phyloP scores from a whole-genome alignment of 2,329 filamentous ascomycete species.

The Ascochyta fabae region DNA sequence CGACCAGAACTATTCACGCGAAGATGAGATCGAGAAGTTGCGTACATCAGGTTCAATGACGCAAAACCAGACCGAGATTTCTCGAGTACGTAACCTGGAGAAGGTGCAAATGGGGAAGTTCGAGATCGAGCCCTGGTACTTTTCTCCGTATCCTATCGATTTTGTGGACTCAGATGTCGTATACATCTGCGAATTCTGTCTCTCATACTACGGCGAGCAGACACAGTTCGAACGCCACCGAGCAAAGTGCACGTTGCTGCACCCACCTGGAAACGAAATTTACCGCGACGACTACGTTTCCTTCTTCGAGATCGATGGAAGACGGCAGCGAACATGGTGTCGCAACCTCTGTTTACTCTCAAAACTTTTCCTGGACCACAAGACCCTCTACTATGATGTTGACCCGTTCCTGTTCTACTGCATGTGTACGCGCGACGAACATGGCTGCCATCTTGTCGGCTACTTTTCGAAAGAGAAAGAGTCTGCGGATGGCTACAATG shows the following conservation, averaged over 20 bases:
- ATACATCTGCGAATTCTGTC: constrained; percentile 96
- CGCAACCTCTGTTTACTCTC: constrained; percentile 92
- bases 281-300: constrained; percentile 93
- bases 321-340: constrained; percentile 93
- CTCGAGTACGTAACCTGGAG: constrained; percentile 91
- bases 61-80: constrained; percentile 96
- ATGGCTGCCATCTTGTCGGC: constrained; percentile 95
- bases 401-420: constrained; percentile 99
- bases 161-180: constrained; percentile 90
- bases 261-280: constrained; percentile 97
- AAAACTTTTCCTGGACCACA: constrained; percentile 97
- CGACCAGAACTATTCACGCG: constrained; percentile 69
- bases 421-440: constrained; percentile 88
- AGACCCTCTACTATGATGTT: constrained; percentile 99
- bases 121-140: constrained; percentile 98
- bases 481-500: constrained; percentile 94
- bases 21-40: constrained; percentile 95
- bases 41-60: constrained; percentile 97
- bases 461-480: constrained; percentile 99
- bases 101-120: constrained; percentile 92
- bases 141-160: constrained; percentile 91
- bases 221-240: constrained; percentile 87
- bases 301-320: constrained; percentile 96
- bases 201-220: constrained; percentile 85
- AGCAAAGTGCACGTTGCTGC: constrained; percentile 85